A percentile compares a stretch with the other conserved stretches of the same genome.
Conservation (phyloP, 2,329 filamentous ascomycete genomes). For the Aspergillus sp. region DNA sequence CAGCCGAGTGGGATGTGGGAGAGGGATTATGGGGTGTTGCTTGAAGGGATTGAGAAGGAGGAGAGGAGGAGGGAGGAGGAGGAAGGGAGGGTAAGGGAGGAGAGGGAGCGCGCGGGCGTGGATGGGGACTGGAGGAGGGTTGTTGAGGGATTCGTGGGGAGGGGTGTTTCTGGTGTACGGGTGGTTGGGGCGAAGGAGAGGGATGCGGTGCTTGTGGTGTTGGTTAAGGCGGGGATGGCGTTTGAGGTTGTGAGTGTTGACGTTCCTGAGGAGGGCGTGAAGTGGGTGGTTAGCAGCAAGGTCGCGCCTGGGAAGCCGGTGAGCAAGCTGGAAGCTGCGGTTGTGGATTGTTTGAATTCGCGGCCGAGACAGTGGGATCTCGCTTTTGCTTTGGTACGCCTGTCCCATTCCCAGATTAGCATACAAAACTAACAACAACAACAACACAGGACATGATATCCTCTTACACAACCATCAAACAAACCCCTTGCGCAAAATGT, state of each 20-base stretch:
- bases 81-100: slow-evolving; percentile 19
- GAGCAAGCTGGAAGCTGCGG: slow-evolving; percentile 29
- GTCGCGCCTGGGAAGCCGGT: slow-evolving; percentile 15
- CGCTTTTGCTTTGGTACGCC: slow-evolving; percentile 31
- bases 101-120: slow-evolving; percentile 21
- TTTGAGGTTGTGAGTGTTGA: slow-evolving; percentile 24
- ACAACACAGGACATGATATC: slow-evolving; percentile 36
- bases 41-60: slow-evolving; percentile 24
- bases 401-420: neutral
- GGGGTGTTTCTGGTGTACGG: slow-evolving; percentile 23
- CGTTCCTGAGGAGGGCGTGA: slow-evolving; percentile 11
- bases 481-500: slow-evolving; percentile 34
- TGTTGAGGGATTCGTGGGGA: slow-evolving; percentile 24
- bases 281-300: slow-evolving; percentile 30
- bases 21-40: slow-evolving; percentile 32
- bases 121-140: slow-evolving; percentile 29
- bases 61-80: slow-evolving; percentile 23
- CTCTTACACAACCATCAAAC: slow-evolving; percentile 36
- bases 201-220: slow-evolving; percentile 20
- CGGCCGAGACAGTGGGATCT: slow-evolving; percentile 35
- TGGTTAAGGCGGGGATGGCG: slow-evolving; percentile 28
- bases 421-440: slow-evolving; percentile 2
- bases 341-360: slow-evolving; percentile 29
- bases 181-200: slow-evolving; percentile 18
- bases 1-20: slow-evolving; percentile 36